Base-by-base conservation (phyloP, 2,329 filamentous ascomycete genomes). In the Aspergillus intermedius region DNA sequence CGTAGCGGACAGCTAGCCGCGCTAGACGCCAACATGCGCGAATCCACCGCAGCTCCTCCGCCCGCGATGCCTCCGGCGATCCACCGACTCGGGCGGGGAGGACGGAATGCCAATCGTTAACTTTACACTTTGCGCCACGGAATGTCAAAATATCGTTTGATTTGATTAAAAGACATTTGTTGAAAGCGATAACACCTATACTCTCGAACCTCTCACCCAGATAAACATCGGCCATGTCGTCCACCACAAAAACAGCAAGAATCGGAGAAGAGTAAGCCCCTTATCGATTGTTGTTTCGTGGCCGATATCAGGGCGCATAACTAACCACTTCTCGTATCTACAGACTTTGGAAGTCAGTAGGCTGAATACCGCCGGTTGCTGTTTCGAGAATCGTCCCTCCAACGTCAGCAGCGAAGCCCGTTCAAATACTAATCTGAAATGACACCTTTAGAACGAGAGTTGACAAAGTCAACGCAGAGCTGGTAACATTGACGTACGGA, bases 391-490 rank as follows among this genome's bases (percentile, higher is more conserved):
- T 23, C 21, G 15, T 7, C 12, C 17, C 17, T 35, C 13, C 15
- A 23, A 23, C 19, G 10, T 32, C 45, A 19, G 17, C 23, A 13
- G 30, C 15, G 21, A 15, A 13, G 23, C 23, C 21, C 23, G 21
- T 15, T 25, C 34, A 42, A 22, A 40, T 48, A 48, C 59, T 61
- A 51, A 61, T 43, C 45, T 22, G 12, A 39, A 23, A 23, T 45
- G 44, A 44, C 39, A 21, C 40, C 47, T 48, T 49, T 68, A 97
- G 91, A 74, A 94, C 88, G 51, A 86, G 90, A 63, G 86, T 96
- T 64, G 91, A 97, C 73, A 97, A 97, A 73, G 90, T 97, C 75
- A 96, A 96, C 72, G 89, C 93, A 56, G 93, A 98, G 75, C 81
- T 98, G 52, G 91, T 98, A 46, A 96, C 91, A 42, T 80, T 98